These are phyloP conservation scores for Pseudevernia furfuracea DNA, from an alignment of 495 filamentous ascomycete species.

Conservation along the genomic window DNA sequence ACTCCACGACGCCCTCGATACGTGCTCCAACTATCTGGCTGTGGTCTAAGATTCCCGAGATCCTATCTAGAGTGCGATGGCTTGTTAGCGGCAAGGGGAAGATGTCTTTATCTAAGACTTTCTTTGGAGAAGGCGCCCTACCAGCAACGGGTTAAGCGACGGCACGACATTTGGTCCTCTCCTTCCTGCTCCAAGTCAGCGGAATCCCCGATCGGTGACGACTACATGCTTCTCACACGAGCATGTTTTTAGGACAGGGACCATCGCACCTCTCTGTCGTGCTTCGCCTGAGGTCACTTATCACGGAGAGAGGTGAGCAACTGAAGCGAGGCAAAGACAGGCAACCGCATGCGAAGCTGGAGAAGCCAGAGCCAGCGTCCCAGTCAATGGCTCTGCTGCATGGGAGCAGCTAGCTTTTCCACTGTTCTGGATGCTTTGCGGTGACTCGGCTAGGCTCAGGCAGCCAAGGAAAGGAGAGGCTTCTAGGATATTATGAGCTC, in stretches of 20 bases:
- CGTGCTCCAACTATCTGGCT: not conserved
- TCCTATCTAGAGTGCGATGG: not conserved
- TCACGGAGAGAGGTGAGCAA: not conserved
- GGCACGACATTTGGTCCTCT: not conserved
- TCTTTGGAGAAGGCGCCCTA: not conserved
- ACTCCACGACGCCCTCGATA: not conserved
- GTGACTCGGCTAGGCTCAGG: not conserved
- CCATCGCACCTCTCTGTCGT: too few relatives aligned
- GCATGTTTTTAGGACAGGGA: too few relatives aligned
- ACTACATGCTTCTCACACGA: not conserved
- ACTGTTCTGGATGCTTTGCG: not conserved
- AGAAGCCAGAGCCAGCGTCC: not conserved
- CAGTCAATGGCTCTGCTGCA: not conserved
- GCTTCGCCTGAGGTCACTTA: not conserved
- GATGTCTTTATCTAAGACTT: not conserved
- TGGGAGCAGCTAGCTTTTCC: too few relatives aligned
- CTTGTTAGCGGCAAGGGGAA: not conserved
- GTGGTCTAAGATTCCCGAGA: not conserved
- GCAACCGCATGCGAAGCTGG: not conserved
- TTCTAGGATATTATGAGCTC: not conserved
- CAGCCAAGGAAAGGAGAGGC: not conserved
- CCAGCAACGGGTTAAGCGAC: not conserved
- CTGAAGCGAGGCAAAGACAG: not conserved
- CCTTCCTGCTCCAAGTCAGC: not conserved
- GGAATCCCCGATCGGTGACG: not conserved